Evolutionary conservation across 2,329 filamentous ascomycete species (phyloP).

Genomic region (Gremmenia infestans): DNA sequence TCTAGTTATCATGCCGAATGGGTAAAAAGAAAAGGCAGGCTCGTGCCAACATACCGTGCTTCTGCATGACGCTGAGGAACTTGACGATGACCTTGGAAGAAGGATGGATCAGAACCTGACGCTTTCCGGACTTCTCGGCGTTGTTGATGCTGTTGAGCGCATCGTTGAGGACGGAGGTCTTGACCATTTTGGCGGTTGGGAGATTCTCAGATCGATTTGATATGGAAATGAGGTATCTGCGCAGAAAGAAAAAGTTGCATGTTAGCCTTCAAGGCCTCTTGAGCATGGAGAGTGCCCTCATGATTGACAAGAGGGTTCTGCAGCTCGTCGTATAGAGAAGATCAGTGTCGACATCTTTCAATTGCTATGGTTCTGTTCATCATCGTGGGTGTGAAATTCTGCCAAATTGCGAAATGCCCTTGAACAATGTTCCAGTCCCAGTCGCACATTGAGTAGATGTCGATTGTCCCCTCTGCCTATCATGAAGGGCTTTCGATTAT

Average conservation of each 20-base stretch:
- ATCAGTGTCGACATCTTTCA: constrained; percentile 50
- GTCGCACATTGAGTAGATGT: constrained; percentile 30
- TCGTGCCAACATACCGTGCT: constrained; percentile 75
- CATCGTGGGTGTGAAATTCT: background rate
- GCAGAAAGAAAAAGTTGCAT: constrained; percentile 22
- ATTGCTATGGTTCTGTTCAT: constrained; percentile 16
- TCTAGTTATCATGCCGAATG: constrained; percentile 99
- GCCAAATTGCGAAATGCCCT: background rate
- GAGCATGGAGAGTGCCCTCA: constrained; percentile 68
- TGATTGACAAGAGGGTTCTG: constrained; percentile 57
- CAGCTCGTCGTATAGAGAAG: constrained; percentile 59
- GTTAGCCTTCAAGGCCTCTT: constrained; percentile 59
- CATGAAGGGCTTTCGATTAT: constrained; percentile 29
- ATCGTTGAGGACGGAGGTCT: constrained; percentile 99
- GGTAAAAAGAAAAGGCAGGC: constrained; percentile 8
- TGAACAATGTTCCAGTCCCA: background rate
- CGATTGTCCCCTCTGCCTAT: constrained; percentile 49
- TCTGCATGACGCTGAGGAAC: constrained; percentile 99
- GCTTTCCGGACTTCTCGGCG: constrained; percentile 99
- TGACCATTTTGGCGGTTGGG: constrained; percentile 85
- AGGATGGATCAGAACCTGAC: constrained; percentile 96
- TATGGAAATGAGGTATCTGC: constrained; percentile 62
- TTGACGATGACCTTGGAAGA: constrained; percentile 99
- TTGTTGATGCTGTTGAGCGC: constrained; percentile 99
- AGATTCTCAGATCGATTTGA: constrained; percentile 74